Conservation (phyloP, 768 basidiomycete species). For the Naganishia antarctica region DNA sequence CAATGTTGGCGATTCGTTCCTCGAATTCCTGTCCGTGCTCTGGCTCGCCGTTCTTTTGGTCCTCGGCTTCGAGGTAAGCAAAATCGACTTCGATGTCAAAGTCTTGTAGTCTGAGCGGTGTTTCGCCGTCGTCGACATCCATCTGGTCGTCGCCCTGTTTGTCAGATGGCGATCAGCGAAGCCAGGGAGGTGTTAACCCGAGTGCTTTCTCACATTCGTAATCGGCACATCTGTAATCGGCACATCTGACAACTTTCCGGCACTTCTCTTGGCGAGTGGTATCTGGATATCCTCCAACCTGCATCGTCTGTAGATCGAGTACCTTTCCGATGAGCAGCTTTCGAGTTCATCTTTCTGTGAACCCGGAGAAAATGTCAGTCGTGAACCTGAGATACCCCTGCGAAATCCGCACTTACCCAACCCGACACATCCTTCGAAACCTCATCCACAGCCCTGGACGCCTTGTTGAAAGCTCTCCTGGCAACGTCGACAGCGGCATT, state of each 20-base stretch:
- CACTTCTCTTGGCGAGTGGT: constrained; percentile 56
- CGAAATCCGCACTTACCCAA: constrained; percentile 54
- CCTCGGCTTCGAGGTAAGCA: not conserved
- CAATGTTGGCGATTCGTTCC: constrained; percentile 64
- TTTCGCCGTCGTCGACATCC: constrained; percentile 15
- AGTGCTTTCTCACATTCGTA: not conserved
- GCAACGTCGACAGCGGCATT: constrained; percentile 30
- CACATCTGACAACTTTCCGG: constrained; percentile 75
- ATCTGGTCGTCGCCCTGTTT: constrained; percentile 11
- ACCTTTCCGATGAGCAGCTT: constrained; percentile 75
- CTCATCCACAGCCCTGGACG: constrained; percentile 29
- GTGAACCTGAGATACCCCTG: not conserved
- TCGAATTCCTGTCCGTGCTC: constrained; percentile 58
- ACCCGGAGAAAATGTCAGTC: not conserved
- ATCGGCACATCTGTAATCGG: constrained; percentile 84
- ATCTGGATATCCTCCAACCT: constrained; percentile 85
- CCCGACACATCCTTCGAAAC: constrained; percentile 35
- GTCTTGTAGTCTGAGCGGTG: constrained; percentile 38
- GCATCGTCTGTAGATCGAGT: constrained; percentile 82
- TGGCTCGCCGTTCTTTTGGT: constrained; percentile 49
- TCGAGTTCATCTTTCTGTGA: constrained; percentile 82
- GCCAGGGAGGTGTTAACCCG: no score
- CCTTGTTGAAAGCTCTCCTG: not conserved
- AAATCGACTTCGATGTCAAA: constrained; percentile 60
- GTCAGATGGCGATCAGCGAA: not conserved